A percentile compares a stretch with the other conserved stretches of the same genome.
Conservation (phyloP, 805 yeast species). For the Ogataea pignaliae region DNA sequence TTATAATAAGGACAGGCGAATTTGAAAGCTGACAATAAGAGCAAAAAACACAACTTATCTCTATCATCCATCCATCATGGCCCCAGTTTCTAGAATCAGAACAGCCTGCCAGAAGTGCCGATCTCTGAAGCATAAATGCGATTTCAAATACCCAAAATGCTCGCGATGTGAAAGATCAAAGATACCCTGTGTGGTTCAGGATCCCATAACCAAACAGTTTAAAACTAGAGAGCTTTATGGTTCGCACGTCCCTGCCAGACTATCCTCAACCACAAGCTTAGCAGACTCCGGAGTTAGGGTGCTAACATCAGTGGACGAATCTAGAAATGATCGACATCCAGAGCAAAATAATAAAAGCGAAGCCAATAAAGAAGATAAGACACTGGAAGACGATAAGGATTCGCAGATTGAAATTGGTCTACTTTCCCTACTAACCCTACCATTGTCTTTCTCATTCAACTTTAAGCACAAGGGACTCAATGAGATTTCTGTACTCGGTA, state of each 20-base stretch:
- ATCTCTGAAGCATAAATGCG: constrained; percentile 22
- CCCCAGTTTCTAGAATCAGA: constrained; percentile 9
- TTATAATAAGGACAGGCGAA: too few relatives aligned
- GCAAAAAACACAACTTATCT: too few relatives aligned
- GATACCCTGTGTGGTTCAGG: constrained; percentile 16
- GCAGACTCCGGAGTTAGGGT: background rate
- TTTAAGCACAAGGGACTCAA: constrained; percentile 3
- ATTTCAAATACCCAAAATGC: constrained; percentile 20
- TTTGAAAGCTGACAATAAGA: too few relatives aligned
- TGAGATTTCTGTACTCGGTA: constrained; percentile 12
- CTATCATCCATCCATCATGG: constrained; percentile 2
- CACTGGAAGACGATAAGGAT: background rate
- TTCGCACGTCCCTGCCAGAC: background rate
- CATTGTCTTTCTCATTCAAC: constrained; percentile 3
- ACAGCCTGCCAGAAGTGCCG: constrained; percentile 23
- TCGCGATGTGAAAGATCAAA: constrained; percentile 17
- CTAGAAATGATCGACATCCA: too few relatives aligned
- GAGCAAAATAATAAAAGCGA: background rate
- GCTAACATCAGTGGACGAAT: background rate
- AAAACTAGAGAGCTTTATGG: constrained; percentile 5
- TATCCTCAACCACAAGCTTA: too few relatives aligned
- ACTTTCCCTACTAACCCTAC: constrained; percentile 1
- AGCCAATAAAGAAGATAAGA: too few relatives aligned
- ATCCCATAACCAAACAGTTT: constrained; percentile 14
- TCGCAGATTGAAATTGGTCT: constrained; percentile 5